Conservation (phyloP, 1,284 basidiomycete species). For the Albatrellus sp. region DNA sequence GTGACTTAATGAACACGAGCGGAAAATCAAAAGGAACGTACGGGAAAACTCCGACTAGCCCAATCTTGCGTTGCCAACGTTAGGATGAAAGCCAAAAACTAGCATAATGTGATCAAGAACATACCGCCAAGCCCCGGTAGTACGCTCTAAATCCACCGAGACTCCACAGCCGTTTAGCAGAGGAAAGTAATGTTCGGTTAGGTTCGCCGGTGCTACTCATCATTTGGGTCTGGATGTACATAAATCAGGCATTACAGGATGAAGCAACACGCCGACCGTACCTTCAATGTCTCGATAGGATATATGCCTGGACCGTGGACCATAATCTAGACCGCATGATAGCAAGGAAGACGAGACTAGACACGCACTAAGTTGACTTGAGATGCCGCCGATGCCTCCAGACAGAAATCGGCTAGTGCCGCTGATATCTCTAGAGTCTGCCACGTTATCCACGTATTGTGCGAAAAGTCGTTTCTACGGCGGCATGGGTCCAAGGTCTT, state of each 20-base stretch:
- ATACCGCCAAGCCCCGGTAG: constrained; percentile 83
- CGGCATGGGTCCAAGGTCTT: constrained; percentile 5
- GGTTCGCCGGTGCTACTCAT: constrained; percentile 69
- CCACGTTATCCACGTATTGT: constrained; percentile 81
- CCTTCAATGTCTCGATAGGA: constrained; percentile 82
- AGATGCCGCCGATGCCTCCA: constrained; percentile 91
- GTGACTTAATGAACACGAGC: background rate
- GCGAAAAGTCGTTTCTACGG: constrained; percentile 86
- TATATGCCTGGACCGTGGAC: constrained; percentile 53
- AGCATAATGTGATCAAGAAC: constrained; percentile 17
- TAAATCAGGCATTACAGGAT: constrained; percentile 6
- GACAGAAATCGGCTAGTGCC: constrained; percentile 88
- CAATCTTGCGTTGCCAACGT: constrained; percentile 43
- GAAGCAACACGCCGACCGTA: constrained; percentile 14
- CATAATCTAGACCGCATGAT: constrained; percentile 8
- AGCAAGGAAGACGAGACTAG: constrained; percentile 6
- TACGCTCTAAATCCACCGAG: constrained; percentile 78
- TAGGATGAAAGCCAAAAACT: background rate
- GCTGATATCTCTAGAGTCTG: constrained; percentile 84
- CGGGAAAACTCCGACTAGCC: constrained; percentile 83
- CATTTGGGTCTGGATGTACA: constrained; percentile 68
- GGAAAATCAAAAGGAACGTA: constrained; percentile 25
- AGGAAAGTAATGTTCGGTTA: constrained; percentile 45
- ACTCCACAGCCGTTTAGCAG: constrained; percentile 61
- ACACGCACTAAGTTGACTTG: constrained; percentile 76